Evolutionary conservation across 108 stramenopile genomes (phyloP).

Genomic region (Asterionellopsis glacialis): DNA sequence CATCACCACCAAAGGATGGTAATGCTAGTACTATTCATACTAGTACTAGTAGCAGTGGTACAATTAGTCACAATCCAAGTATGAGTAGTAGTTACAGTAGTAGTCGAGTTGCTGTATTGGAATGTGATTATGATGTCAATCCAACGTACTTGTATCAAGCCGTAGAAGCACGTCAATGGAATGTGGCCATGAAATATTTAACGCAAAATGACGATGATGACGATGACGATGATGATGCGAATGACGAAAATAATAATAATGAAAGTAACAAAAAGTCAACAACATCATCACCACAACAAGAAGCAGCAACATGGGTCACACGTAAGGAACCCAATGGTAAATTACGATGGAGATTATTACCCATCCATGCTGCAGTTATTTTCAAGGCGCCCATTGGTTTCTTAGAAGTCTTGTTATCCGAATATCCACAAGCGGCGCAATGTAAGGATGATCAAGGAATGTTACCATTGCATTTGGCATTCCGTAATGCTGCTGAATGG

Average conservation of each 20-base stretch:
- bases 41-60: too few species aligned
- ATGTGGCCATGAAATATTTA: constrained; percentile 28
- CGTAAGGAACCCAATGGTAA: constrained; percentile 75
- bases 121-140: constrained; percentile 71
- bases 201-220: neutral
- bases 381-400: constrained; percentile 57
- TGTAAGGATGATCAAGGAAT: constrained; percentile 84
- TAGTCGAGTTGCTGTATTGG: constrained; percentile 14
- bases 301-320: constrained; percentile 61
- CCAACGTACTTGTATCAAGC: constrained; percentile 62
- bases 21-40: too few species aligned
- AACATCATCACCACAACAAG: constrained; percentile 1
- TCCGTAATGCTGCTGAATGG: constrained; percentile 61
- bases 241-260: too few species aligned
- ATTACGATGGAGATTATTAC: constrained; percentile 74
- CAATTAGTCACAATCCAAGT: too few species aligned
- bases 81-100: too few species aligned
- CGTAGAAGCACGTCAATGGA: constrained; percentile 71
- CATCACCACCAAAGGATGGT: too few species aligned
- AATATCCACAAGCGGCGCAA: constrained; percentile 56
- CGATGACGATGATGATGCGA: neutral
- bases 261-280: neutral
- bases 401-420: constrained; percentile 44
- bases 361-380: constrained; percentile 80
- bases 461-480: constrained; percentile 76